These are phyloP conservation scores for Salvia miltiorrhiza DNA, from an alignment of 257 asterid species.

Conservation along the genomic window DNA sequence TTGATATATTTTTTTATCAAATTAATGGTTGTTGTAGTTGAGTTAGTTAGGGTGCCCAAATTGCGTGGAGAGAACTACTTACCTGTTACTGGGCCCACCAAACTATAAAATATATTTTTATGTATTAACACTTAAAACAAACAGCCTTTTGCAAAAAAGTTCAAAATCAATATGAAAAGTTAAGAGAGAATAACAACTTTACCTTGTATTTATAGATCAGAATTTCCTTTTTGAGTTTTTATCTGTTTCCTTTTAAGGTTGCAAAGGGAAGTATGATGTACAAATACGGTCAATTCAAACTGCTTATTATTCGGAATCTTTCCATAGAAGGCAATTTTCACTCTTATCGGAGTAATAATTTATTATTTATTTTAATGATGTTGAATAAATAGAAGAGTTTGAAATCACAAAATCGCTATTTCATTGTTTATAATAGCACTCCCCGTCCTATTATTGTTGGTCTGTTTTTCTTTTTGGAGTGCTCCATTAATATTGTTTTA, in stretches of 20 bases:
- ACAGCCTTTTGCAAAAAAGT: neutral
- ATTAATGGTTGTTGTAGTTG: conserved; percentile 18
- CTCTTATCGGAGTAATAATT: too few relatives aligned
- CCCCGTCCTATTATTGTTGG: too few relatives aligned
- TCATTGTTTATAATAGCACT: too few relatives aligned
- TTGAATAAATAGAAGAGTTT: too few relatives aligned
- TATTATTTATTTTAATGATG: too few relatives aligned
- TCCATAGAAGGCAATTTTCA: too few relatives aligned
- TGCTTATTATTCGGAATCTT: too few relatives aligned
- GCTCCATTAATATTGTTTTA: too few relatives aligned
- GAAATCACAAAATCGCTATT: too few relatives aligned
- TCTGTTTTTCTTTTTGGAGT: too few relatives aligned
- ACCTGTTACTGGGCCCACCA: conserved; percentile 37
- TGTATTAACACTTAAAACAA: neutral
- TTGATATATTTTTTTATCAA: neutral
- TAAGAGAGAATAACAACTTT: neutral
- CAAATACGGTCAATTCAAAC: too few relatives aligned
- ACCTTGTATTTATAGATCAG: neutral
- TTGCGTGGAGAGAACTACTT: conserved; percentile 57
- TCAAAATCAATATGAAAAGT: neutral
- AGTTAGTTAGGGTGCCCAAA: conserved; percentile 53
- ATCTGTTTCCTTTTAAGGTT: neutral
- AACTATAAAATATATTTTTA: conserved; percentile 8
- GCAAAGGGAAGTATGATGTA: neutral
- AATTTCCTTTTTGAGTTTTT: neutral